A percentile compares a stretch with the other conserved stretches of the same genome.
phyloP scores from a whole-genome alignment of 257 asterid species.

The Fraxinus cuspidata region DNA sequence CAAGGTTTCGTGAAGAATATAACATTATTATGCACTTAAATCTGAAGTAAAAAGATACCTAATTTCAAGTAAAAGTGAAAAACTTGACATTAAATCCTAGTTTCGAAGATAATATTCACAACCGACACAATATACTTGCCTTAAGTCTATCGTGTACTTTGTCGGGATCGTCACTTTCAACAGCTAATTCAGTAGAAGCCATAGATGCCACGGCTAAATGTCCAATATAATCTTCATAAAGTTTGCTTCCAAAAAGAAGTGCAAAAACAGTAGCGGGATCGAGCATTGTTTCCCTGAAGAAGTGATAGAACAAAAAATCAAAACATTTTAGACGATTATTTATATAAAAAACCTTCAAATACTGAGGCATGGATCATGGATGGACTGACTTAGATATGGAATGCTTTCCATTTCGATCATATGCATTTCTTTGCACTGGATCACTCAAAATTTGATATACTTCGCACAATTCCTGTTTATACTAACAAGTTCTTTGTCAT shows the following conservation, averaged over 20 bases:
- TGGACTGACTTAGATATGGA: constrained; percentile 62
- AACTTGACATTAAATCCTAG: background rate
- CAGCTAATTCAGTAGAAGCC: constrained; percentile 70
- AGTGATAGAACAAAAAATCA: background rate
- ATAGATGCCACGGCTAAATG: constrained; percentile 82
- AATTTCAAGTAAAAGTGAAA: constrained; percentile 2
- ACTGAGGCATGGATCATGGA: background rate
- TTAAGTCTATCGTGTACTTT: constrained; percentile 66
- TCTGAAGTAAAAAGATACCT: background rate
- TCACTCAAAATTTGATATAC: constrained; percentile 90
- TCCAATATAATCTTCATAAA: constrained; percentile 81
- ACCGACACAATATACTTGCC: constrained; percentile 38
- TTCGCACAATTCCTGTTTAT: constrained; percentile 73
- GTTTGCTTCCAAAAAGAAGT: constrained; percentile 88
- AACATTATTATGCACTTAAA: background rate
- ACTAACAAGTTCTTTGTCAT: constrained; percentile 1
- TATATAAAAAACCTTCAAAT: background rate
- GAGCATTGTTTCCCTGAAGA: constrained; percentile 73
- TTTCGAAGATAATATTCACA: constrained; percentile 17
- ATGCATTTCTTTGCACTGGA: constrained; percentile 72
- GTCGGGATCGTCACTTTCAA: constrained; percentile 57
- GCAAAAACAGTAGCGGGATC: constrained; percentile 94
- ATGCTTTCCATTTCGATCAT: constrained; percentile 76
- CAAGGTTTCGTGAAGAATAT: background rate
- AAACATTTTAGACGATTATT: background rate